Base-by-base conservation (phyloP, 1,284 basidiomycete species). In the Leccinum pachyderme region DNA sequence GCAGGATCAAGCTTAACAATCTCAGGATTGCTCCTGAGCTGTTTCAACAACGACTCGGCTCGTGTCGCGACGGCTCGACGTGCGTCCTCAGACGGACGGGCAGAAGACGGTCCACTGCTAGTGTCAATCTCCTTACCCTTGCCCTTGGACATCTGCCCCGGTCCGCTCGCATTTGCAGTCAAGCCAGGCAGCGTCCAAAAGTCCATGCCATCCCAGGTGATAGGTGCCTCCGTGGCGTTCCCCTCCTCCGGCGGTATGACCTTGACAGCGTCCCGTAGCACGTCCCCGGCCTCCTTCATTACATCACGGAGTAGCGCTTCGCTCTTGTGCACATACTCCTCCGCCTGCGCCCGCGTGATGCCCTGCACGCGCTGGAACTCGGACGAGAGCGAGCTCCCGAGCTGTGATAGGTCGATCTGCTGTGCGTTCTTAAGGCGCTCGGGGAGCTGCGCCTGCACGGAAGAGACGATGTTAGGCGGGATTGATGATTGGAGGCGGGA, bases 151-250 rank as follows among this genome's bases (percentile, higher is more conserved):
- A 61, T 49, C 29, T 51, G 44, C 15, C 51, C 28, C 58, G 60
- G 29, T 56, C 54, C 48, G 55, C 62, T 51, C 58, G 59, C 49
- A 53, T n/a, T n/a, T n/a, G n/a, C n/a, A n/a, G 63, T 51, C 56
- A 64, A 48, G 53, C 61, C 55, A 33, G 86, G 84, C 46, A 87
- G 61, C 73, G 86, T 82, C 83, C 91, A 93, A 65, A 92, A 81
- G 66, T 93, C 90, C n/a, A 83, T 75, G 0, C 90, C 91, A 69
- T 93, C 90, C 89, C 90, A 93, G 47, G 83, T 68, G 33, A 87
- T 65, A 2, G 76, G 70, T 7, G 68, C 65, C 15, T 62, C 57
- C 3, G 65, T 61, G 0, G 69, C 59, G 15, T 67, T 68, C 37
- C 78, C 15, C 33, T 33, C 80, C 43, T 89, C 86, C 0, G 93